Base-by-base conservation (phyloP, 2,329 filamentous ascomycete genomes). In the Conoideocrella luteorostrata region DNA sequence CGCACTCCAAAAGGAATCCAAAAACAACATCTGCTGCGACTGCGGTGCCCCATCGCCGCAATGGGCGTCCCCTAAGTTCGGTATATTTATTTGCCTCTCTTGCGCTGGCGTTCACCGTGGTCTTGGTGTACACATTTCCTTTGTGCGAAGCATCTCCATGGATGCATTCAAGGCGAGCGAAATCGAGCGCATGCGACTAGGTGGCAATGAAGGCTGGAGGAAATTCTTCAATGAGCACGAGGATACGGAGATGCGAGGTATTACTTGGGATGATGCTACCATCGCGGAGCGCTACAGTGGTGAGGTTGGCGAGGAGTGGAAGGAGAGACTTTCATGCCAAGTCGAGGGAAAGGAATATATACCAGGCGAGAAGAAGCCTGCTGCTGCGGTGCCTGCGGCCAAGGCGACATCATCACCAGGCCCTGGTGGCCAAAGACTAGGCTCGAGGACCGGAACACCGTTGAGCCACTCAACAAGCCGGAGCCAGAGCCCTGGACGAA, bases 11-110 rank as follows among this genome's bases (percentile, higher is more conserved):
- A 95, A 95, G 66, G 84, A 84, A 55, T 84, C 88, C 55, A 82
- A 84, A 55, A 98, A 98, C 68, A 88, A 86, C 62, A 70, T 80
- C 57, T 98, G 93, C 72, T 91, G 90, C 71, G 93, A 98, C 70
- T 98, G 93, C 74, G 83, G 83, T 62, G 91, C 93, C 35, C 91
- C 93, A 18, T 94, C 88, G 56, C 93, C 93, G 50, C 93, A 98
- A 84, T 98, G 93, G 93, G 91, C 93, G 55, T 77, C 89, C 29
- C 93, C 93, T 52, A 98, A 98, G 68, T 95, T 98, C 63, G 91
- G 91, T 61, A 88, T 95, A 65, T 98, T 98, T 72, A 96, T 98
- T 75, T 98, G 93, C 68, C 82, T 98, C 41, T 88, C 85, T 51
- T 98, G 93, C 72, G 91, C 90, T 26, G 93, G 93, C 55, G 87